Conservation (phyloP, 2,329 filamentous ascomycete genomes). For the Diplocarpon rosae region DNA sequence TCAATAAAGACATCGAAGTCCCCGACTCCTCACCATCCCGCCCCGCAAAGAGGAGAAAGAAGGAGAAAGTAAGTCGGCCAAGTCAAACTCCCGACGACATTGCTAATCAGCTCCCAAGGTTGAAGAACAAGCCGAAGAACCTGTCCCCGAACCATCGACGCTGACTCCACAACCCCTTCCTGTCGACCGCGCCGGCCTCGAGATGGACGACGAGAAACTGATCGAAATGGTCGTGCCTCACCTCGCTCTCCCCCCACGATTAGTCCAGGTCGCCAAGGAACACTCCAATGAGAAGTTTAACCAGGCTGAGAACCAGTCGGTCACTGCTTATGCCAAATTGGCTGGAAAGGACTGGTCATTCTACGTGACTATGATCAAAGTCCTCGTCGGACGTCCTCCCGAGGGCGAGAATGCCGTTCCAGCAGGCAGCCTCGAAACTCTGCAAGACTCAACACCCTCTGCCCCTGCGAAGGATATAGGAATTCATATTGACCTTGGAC, state of each 20-base stretch:
- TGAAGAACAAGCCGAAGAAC: conserved; percentile 26
- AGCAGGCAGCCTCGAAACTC: not conserved
- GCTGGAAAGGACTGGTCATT: conserved; percentile 76
- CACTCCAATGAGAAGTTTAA: conserved; percentile 55
- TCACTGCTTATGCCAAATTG: conserved; percentile 72
- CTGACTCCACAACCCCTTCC: conserved; percentile 27
- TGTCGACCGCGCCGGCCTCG: conserved; percentile 29
- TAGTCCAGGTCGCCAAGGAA: conserved; percentile 49
- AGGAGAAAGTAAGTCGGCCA: conserved; percentile 42
- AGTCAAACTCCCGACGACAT: not conserved
- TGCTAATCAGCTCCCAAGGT: conserved; percentile 7
- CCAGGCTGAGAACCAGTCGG: conserved; percentile 44
- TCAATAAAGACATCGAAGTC: conserved; percentile 21
- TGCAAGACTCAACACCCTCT: not conserved
- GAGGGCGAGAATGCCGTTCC: conserved; percentile 32
- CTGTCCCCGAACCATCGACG: conserved; percentile 2
- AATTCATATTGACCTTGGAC: conserved; percentile 81
- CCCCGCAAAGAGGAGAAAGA: conserved; percentile 54
- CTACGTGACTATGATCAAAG: conserved; percentile 63
- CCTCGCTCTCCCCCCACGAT: conserved; percentile 26
- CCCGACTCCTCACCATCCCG: conserved; percentile 44
- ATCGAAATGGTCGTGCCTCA: conserved; percentile 19
- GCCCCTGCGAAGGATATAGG: conserved; percentile 28
- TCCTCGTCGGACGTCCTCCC: conserved; percentile 64
- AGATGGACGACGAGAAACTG: conserved; percentile 39